Percentiles rank a stretch among this genome's conserved stretches.
phyloP scores from a whole-genome alignment of 345 rosid species.

The Eucalyptus sp. region DNA sequence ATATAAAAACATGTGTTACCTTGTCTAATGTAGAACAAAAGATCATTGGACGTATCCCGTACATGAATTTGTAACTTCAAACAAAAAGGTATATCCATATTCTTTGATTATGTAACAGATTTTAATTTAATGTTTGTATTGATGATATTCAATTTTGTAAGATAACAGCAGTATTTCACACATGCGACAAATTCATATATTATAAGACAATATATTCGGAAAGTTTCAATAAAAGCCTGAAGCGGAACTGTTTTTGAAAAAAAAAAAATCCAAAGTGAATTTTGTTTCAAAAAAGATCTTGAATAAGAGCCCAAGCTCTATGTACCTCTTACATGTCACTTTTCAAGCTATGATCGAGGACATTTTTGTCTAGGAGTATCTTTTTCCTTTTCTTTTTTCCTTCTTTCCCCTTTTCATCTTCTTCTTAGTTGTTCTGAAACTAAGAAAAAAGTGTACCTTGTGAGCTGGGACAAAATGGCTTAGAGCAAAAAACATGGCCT shows the following conservation, averaged over 20 bases:
- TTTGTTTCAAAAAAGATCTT: no score
- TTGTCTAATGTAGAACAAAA: neutral
- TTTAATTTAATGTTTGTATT: neutral
- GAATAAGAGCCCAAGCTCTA: neutral
- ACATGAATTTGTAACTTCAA: neutral
- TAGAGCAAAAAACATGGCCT: neutral
- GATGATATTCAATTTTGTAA: neutral
- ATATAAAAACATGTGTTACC: neutral
- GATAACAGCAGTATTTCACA: neutral
- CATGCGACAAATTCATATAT: neutral
- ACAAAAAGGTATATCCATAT: neutral
- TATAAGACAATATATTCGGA: neutral
- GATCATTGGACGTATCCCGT: neutral
- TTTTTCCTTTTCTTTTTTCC: neutral
- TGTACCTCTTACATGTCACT: neutral
- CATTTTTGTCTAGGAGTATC: neutral
- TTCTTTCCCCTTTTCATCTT: neutral
- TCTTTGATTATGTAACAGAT: neutral
- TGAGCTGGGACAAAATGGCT: neutral
- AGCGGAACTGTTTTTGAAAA: neutral
- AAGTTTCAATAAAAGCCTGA: fast-evolving
- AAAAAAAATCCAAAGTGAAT: fast-evolving
- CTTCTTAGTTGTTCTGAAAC: neutral
- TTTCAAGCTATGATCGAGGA: neutral
- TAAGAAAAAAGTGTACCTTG: neutral